phyloP scores from a whole-genome alignment of 225 moss, liverwort and hornwort species.

The Bryoerythrophyllum caledonicum region DNA sequence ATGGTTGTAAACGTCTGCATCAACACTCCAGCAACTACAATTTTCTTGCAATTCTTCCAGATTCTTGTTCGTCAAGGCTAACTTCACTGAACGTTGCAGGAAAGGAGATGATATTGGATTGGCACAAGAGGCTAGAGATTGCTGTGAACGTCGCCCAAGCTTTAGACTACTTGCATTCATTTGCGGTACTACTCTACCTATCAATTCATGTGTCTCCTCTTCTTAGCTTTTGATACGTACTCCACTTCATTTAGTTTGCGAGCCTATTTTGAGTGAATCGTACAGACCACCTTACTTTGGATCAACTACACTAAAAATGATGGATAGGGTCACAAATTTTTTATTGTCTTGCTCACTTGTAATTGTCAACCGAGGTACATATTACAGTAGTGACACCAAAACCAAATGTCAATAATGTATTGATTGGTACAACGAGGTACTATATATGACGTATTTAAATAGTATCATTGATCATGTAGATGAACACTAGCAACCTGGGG shows the following conservation, averaged over 20 bases:
- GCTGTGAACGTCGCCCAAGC: slow-evolving; percentile 58
- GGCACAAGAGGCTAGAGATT: slow-evolving; percentile 62
- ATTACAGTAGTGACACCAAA: no score
- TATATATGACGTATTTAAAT: no score
- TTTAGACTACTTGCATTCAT: slow-evolving; percentile 54
- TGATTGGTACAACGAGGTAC: no score
- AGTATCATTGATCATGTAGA: no score
- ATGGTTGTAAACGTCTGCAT: no score
- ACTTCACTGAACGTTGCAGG: not conserved
- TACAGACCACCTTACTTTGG: not conserved
- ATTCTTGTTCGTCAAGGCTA: not conserved
- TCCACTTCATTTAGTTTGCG: not conserved
- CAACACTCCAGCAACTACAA: no score
- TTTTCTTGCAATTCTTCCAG: not conserved
- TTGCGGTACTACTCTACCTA: slow-evolving; percentile 29
- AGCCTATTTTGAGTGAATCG: not conserved
- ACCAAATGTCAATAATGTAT: no score
- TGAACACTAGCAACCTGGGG: no score
- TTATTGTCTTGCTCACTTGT: no score
- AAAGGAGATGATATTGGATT: slow-evolving; percentile 26
- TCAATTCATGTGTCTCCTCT: not conserved
- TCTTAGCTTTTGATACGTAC: not conserved
- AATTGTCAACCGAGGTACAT: no score
- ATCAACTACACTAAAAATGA: not conserved
- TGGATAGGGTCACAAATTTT: no score